Evolutionary conservation across 306 rosid genomes (phyloP), one percentile per base, ranked within the genome.

Genomic region (Spatholobus suberectus): DNA sequence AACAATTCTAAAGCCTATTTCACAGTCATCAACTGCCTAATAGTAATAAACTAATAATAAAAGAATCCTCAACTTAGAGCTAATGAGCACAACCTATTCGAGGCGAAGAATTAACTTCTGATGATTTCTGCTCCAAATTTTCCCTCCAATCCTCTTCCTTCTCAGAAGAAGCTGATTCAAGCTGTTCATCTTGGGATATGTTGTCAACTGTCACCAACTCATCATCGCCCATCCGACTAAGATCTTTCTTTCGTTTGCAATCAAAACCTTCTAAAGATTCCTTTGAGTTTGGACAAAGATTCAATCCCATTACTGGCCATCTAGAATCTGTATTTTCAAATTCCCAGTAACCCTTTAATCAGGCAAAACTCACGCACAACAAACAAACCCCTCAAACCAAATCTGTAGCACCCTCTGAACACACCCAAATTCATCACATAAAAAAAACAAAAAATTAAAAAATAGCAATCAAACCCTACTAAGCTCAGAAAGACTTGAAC

Each of bases 271-370:
- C 66, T n/a, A 80, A 88, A 37, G 73, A 38, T 43, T 52, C 69
- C 65, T 81, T 69, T 47, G 84, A 38, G n/a, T n/a, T 54, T 5
- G 47, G 34, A 52, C 5, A 82, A 75, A 55, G 81, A 84, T 70
- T 73, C 87, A 78, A 76, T 87, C 75, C 88, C 92, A 75, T 85
- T 67, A 58, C 88, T 72, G 23, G 82, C 83, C 92, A 87, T 85
- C 74, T 51, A 79, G 37, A 90, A 75, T 43, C 76, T 75, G 63
- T 27, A 70, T 34, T 68, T 75, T 24, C 70, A 58, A 23, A 66
- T 57, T 57, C 84, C 49, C 74, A 38, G 10, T 34, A 73, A 81
- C 29, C 55, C 73, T 83, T 44, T n/a, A 81, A 71, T 67, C 32
- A 71, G 23, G 7, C 11, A 38, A 65, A 27, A 8, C 40, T 44